Percentiles rank a stretch among this genome's conserved stretches.
Evolutionary conservation across 345 rosid genomes (phyloP).

Genomic region (Capsella bursapastoris): DNA sequence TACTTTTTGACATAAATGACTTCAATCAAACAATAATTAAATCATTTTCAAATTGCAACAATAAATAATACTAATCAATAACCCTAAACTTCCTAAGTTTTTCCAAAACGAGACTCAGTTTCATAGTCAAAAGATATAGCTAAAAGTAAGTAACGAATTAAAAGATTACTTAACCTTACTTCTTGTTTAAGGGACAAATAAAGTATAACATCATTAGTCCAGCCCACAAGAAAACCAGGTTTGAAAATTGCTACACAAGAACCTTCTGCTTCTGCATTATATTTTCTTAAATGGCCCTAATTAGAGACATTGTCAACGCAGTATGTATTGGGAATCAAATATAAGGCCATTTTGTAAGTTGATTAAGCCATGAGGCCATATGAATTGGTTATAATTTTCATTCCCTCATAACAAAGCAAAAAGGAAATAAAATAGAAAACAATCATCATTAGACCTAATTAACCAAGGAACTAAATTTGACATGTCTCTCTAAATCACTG

Average conservation of each 20-base stretch:
- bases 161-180: not conserved
- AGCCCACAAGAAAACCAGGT: slow-evolving; percentile 6
- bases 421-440: not conserved
- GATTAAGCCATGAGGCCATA: not conserved
- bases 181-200: not conserved
- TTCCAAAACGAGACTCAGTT: not conserved
- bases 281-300: not conserved
- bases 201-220: not conserved
- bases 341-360: slow-evolving; percentile 2
- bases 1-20: slow-evolving; percentile 2
- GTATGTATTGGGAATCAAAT: not conserved
- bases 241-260: no score
- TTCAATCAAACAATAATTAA: not conserved
- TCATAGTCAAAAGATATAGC: not conserved
- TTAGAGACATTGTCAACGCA: not conserved
- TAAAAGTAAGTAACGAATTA: not conserved
- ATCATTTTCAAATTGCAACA: not conserved
- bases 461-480: slow-evolving; percentile 20
- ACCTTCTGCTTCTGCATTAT: not conserved
- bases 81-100: not conserved
- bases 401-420: not conserved
- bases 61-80: not conserved
- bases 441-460: not conserved
- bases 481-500: slow-evolving; percentile 24
- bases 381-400: not conserved